Evolutionary conservation across 106 monocot genomes (phyloP), one percentile per base, ranked within the genome.

Genomic region (Dactylorhiza incarnata): DNA sequence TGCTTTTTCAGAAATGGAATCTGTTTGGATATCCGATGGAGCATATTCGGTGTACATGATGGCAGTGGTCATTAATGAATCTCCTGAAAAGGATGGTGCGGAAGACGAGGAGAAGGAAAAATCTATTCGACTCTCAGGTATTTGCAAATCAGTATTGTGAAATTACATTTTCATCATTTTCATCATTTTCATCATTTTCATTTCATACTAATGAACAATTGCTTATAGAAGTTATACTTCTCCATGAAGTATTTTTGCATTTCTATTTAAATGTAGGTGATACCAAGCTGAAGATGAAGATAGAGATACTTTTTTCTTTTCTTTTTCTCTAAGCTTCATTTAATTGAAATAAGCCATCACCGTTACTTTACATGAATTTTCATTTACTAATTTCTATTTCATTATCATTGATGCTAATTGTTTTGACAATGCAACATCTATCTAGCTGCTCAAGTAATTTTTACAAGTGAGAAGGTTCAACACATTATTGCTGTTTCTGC

Each of bases 401-500:
- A 11, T 29, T 15, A 19, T 37, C 65, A 53, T 74, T 76, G 7
- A 20, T 71, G 19, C 25, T 37, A 59, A 59, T 59, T 74, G 10
- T 22, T 77, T 75, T 44, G 74, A 70, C 11, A 29, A n/a, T 55
- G 17, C 48, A 25, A 45, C 78, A 43, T 78, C 17, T 9, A 78
- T 82, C 26, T 76, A 95, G 95, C 81, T 77, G 77, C 73, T 65
- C 85, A 81, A 84, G 82, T 87, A 68, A 86, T 92, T 26, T 95
- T 95, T 81, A 80, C 82, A 4, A 86, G 85, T 46, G 95, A 86
- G 84, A 92, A 82, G 78, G 82, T 95, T 76, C 83, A 83, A 73
- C 87, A 91, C 70, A 81, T 95, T 75, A 81, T 87, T 6, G 77
- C 91, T 75, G 74, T 89, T 56, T 81, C 87, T 75, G 74, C 78